Conservation (phyloP, 257 asterid genomes). For the Przewalskia tangutica region DNA sequence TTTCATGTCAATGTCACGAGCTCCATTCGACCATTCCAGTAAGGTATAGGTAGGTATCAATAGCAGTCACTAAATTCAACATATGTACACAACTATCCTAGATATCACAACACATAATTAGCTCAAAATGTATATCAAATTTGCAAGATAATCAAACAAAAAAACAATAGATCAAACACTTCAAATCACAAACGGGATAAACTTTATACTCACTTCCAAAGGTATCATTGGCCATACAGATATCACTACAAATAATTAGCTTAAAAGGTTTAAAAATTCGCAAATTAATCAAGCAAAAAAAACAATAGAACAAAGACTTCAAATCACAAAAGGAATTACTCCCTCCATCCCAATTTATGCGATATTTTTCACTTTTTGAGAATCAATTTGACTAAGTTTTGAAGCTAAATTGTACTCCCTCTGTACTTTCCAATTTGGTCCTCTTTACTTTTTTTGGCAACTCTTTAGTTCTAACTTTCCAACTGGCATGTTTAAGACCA, state of each 20-base stretch:
- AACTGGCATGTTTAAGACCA: no score
- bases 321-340: background rate
- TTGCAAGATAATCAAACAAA: background rate
- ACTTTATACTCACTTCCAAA: slow-evolving; percentile 58
- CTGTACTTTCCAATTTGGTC: no score
- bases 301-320: no score
- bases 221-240: slow-evolving; percentile 90
- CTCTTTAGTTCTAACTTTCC: no score
- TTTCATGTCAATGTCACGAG: background rate
- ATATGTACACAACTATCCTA: background rate
- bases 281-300: background rate
- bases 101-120: background rate
- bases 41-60: background rate
- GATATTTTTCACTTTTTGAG: no score
- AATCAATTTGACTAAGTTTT: no score
- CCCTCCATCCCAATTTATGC: no score
- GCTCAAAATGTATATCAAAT: no score
- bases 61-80: background rate
- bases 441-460: no score
- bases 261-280: background rate
- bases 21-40: background rate
- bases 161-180: background rate
- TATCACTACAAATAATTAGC: background rate
- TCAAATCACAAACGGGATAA: background rate
- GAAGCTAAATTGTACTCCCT: no score